Conservation (phyloP, 2,329 filamentous ascomycete genomes). For the Zymoseptoria pseudotritici region DNA sequence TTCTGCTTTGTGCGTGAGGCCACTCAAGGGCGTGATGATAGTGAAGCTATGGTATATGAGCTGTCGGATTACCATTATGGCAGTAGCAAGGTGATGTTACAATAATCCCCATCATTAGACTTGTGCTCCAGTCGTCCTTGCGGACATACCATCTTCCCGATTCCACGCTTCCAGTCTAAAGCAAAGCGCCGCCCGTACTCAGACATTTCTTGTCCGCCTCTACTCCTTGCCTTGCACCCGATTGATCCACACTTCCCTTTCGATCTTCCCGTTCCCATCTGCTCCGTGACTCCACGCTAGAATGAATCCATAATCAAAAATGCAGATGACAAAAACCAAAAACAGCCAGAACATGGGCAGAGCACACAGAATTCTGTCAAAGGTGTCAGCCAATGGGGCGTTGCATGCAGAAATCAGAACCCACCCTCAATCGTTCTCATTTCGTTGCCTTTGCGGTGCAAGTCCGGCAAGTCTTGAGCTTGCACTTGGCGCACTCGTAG, state of each 20-base stretch:
- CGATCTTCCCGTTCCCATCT: slow-evolving; percentile 1
- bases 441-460: slow-evolving; percentile 38
- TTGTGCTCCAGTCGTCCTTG: slow-evolving; percentile 12
- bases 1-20: not conserved
- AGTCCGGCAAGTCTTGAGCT: slow-evolving; percentile 43
- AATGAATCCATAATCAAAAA: slow-evolving; percentile 7
- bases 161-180: not conserved
- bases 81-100: not conserved
- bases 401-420: not conserved
- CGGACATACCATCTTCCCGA: slow-evolving; percentile 9
- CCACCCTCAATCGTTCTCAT: slow-evolving; percentile 5
- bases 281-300: slow-evolving; percentile 22
- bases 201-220: not conserved
- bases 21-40: not conserved
- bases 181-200: not conserved
- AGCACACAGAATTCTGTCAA: not conserved
- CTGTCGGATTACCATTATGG: not conserved
- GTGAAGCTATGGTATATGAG: not conserved
- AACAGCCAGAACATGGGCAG: not conserved
- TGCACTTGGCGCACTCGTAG: slow-evolving; percentile 45
- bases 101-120: not conserved
- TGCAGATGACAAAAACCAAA: not conserved
- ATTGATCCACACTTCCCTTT: too few species aligned
- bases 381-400: not conserved
- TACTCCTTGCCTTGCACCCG: slow-evolving; percentile 7